Percentiles rank a stretch among this genome's conserved stretches.
Conservation (phyloP, 2,329 filamentous ascomycete genomes). For the Fonsecaea nubica region DNA sequence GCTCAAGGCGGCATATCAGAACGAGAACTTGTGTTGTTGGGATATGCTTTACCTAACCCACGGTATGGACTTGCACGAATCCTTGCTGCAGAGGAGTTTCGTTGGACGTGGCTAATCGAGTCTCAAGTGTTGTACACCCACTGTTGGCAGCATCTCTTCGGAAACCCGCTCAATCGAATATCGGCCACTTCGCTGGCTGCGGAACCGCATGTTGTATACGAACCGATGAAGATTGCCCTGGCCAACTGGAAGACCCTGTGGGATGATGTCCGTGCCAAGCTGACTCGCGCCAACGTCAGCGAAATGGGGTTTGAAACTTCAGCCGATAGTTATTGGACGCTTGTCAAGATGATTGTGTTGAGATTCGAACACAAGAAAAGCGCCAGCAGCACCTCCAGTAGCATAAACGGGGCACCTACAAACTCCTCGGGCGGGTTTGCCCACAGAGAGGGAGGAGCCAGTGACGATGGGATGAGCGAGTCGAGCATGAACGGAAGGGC, state of each 20-base stretch:
- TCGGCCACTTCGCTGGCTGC: constrained; percentile 26
- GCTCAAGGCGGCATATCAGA: constrained; percentile 25
- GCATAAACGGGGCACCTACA: constrained; percentile 4
- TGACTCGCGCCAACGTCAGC: constrained; percentile 46
- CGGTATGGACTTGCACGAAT: constrained; percentile 42
- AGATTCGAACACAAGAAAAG: constrained; percentile 28
- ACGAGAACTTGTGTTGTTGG: constrained; percentile 43
- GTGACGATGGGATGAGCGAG: constrained; percentile 14
- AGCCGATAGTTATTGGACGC: constrained; percentile 37
- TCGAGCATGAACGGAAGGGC: constrained; percentile 9
- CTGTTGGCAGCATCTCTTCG: constrained; percentile 51
- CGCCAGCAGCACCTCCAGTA: constrained; percentile 11
- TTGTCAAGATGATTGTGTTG: constrained; percentile 32
- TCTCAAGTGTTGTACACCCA: constrained; percentile 49
- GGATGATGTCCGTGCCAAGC: constrained; percentile 44
- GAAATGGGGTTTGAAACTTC: constrained; percentile 48
- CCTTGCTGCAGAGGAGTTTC: not conserved
- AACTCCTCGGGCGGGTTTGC: not conserved
- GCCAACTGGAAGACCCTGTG: constrained; percentile 50
- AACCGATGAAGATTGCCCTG: constrained; percentile 47
- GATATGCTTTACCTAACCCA: constrained; percentile 54
- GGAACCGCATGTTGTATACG: constrained; percentile 17
- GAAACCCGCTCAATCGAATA: constrained; percentile 42
- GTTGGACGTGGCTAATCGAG: not conserved
- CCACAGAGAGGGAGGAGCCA: not conserved